These are phyloP conservation scores for Hordeum pubiflorum DNA, from an alignment of 202 grass and related monocot genomes.

Conservation along the genomic window DNA sequence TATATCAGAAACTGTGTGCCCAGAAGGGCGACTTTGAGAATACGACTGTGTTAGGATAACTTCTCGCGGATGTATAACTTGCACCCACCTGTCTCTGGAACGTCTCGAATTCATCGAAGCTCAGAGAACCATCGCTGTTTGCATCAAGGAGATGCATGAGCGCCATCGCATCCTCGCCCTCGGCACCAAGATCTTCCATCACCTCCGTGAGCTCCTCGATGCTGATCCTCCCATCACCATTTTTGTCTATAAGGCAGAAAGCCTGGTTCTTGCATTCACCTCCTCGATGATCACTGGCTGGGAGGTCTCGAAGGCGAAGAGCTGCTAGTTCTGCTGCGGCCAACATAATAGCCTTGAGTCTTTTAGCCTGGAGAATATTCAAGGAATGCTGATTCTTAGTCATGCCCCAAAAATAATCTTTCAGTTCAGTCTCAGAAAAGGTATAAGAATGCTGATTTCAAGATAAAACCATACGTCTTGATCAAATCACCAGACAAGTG, in stretches of 20 bases:
- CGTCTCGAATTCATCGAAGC: conserved; percentile 78
- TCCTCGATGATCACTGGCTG: conserved; percentile 28
- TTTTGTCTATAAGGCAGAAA: conserved; percentile 79
- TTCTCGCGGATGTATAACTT: not conserved
- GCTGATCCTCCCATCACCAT: conserved; percentile 85
- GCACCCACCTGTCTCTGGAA: conserved; percentile 80
- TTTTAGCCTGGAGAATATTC: conserved; percentile 48
- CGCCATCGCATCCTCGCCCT: conserved; percentile 59
- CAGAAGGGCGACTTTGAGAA: not conserved
- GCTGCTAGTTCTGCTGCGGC: conserved; percentile 82
- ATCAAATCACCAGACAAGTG: not conserved
- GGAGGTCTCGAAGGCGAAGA: conserved; percentile 63
- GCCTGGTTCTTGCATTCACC: conserved; percentile 42
- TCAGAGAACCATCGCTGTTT: conserved; percentile 81
- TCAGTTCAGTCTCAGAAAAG: not conserved
- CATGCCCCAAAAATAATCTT: not conserved
- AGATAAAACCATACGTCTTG: not conserved
- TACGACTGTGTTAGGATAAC: not conserved
- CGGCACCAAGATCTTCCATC: conserved; percentile 87
- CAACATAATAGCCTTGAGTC: conserved; percentile 70
- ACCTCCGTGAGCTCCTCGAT: conserved; percentile 87
- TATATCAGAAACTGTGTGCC: not conserved
- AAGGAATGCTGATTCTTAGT: conserved; percentile 13
- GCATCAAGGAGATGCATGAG: conserved; percentile 87
- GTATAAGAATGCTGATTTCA: not conserved